These are phyloP conservation scores for Ophiocordyceps australis DNA, from an alignment of 2,329 filamentous ascomycete species.

Conservation along the genomic window DNA sequence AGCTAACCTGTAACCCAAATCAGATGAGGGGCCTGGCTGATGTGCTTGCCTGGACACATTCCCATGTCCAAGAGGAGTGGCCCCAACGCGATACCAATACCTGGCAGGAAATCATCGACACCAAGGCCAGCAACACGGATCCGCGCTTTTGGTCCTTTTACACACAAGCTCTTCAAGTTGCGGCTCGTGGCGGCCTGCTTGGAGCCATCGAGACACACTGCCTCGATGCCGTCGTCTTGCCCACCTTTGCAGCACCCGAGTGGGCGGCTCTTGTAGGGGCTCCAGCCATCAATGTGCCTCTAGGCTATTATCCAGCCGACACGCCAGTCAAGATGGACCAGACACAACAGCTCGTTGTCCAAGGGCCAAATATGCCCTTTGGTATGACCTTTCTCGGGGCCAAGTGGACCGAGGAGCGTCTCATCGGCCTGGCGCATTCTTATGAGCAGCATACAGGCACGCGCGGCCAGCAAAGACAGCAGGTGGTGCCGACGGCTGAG, in stretches of 20 bases:
- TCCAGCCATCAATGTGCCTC: conserved; percentile 43
- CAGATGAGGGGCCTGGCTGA: conserved; percentile 31
- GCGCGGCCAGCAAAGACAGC: conserved; percentile 9
- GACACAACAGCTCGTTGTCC: conserved; percentile 29
- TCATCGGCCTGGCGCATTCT: conserved; percentile 50
- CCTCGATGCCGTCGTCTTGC: conserved; percentile 44
- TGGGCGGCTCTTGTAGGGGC: conserved; percentile 37
- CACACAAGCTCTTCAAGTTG: conserved; percentile 29
- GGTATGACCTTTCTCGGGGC: conserved; percentile 45
- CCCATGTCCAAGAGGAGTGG: conserved; percentile 31
- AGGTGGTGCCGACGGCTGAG: conserved; percentile 29
- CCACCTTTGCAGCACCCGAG: conserved; percentile 25
- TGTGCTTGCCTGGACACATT: conserved; percentile 35
- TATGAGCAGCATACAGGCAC: conserved; percentile 40
- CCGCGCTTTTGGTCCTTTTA: conserved; percentile 40
- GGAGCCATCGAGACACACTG: conserved; percentile 36
- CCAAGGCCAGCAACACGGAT: conserved; percentile 33
- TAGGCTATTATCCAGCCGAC: conserved; percentile 36
- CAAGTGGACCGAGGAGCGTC: conserved; percentile 38
- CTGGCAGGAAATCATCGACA: conserved; percentile 35
- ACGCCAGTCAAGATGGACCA: conserved; percentile 23
- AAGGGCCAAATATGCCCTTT: conserved; percentile 37
- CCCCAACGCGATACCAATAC: conserved; percentile 34
- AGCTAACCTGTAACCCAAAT: conserved; percentile 38
- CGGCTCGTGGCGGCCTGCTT: conserved; percentile 36